Percentiles rank a stretch among this genome's conserved stretches.
phyloP scores from a whole-genome alignment of 345 rosid genomes.

The Rhodomyrtus tomentosa region DNA sequence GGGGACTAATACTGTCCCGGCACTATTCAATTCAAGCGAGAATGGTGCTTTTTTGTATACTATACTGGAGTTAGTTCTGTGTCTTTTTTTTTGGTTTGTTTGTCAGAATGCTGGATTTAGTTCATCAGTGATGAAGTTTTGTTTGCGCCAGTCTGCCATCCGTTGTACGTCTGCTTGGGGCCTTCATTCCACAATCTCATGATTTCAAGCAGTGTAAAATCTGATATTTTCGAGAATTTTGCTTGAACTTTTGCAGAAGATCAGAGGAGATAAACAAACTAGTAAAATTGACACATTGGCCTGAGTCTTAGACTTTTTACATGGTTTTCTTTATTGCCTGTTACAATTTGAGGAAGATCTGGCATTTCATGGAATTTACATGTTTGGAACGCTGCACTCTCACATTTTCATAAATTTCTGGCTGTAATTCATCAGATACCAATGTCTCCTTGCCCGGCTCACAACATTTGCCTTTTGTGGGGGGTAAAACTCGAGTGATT shows the following conservation, averaged over 20 bases:
- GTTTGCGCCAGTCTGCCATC: background rate
- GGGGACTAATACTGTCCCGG: background rate
- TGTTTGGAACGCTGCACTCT: background rate
- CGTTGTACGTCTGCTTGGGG: background rate
- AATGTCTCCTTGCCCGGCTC: background rate
- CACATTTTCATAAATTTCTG: background rate
- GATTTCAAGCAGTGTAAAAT: background rate
- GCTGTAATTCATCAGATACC: background rate
- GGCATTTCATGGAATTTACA: background rate
- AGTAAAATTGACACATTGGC: background rate
- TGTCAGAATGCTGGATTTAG: slow-evolving; percentile 5
- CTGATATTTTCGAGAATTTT: background rate
- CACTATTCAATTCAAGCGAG: slow-evolving; percentile 10
- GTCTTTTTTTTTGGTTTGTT: too few species aligned
- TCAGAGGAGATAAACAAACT: background rate
- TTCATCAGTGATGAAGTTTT: slow-evolving; percentile 1
- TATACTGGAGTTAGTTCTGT: slow-evolving; percentile 13
- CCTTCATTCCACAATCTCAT: background rate
- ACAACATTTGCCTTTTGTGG: background rate
- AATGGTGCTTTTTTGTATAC: slow-evolving; percentile 12
- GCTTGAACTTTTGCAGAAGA: background rate
- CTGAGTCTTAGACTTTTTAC: background rate
- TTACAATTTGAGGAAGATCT: background rate
- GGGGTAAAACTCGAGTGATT: background rate
- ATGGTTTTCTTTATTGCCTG: background rate